Evolutionary conservation across 78 protist species (phyloP).

Genomic region (Dictyostelium capitatum): DNA sequence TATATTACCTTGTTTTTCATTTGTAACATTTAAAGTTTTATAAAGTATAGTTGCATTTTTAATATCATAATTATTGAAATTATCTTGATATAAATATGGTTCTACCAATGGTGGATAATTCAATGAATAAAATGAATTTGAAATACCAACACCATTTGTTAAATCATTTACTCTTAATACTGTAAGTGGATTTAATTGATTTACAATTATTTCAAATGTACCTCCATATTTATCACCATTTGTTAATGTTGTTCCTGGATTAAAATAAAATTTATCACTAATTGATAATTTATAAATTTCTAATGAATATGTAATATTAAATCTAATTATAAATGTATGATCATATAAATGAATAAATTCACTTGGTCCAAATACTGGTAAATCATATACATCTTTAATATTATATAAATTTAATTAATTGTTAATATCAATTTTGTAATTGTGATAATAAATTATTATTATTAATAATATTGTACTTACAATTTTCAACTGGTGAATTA

Average conservation of each 20-base stretch:
- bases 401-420: no score
- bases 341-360: not conserved
- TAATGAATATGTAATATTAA: not conserved
- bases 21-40: not conserved
- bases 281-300: not conserved
- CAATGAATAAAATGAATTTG: no score
- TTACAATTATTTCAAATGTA: not conserved
- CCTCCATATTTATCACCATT: not conserved
- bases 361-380: not conserved
- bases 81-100: no score
- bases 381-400: no score
- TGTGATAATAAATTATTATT: no score
- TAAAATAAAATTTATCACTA: not conserved
- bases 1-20: not conserved
- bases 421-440: no score
- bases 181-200: no score
- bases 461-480: no score
- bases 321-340: not conserved
- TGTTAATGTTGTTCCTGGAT: not conserved
- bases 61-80: not conserved
- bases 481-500: no score
- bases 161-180: no score
- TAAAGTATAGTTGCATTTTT: not conserved
- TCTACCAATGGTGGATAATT: no score
- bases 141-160: no score